Evolutionary conservation across 495 filamentous ascomycete genomes (phyloP).

Genomic region (Neurospora sp.): DNA sequence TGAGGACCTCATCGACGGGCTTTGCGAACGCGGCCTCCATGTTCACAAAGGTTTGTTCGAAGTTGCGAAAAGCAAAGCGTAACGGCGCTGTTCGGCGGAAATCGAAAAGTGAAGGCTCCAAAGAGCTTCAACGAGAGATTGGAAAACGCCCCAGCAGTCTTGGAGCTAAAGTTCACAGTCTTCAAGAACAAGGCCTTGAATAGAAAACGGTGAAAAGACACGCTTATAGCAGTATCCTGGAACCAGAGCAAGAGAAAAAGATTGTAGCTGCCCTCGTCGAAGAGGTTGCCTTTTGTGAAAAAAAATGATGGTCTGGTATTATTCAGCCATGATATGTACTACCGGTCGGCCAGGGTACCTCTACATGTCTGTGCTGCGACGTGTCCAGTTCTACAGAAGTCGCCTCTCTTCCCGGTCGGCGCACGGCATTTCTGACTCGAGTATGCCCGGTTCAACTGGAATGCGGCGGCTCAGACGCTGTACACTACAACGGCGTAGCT

Average conservation of each 20-base stretch:
- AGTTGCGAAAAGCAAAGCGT: not conserved
- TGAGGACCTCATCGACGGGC: conserved; percentile 57
- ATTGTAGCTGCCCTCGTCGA: not conserved
- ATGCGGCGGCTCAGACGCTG: not conserved
- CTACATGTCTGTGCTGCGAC: not conserved
- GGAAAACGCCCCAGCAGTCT: not conserved
- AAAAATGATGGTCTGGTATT: not conserved
- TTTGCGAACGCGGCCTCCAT: conserved; percentile 79
- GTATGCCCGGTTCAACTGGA: not conserved
- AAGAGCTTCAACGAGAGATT: not conserved
- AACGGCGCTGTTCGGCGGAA: not conserved
- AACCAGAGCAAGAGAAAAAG: not conserved
- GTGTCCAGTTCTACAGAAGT: not conserved
- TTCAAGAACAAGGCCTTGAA: not conserved
- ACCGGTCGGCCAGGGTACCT: not conserved
- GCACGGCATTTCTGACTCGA: not conserved
- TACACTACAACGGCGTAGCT: not conserved
- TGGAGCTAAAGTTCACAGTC: not conserved
- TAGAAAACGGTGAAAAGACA: not conserved
- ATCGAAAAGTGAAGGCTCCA: not conserved
- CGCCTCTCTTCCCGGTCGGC: not conserved
- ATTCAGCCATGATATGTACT: not conserved
- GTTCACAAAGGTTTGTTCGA: conserved; percentile 2
- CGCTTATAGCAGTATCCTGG: not conserved
- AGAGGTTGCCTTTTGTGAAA: not conserved